Base-by-base conservation (phyloP, 192 early-diverging fungal species). In the Backusella mclennaniae region DNA sequence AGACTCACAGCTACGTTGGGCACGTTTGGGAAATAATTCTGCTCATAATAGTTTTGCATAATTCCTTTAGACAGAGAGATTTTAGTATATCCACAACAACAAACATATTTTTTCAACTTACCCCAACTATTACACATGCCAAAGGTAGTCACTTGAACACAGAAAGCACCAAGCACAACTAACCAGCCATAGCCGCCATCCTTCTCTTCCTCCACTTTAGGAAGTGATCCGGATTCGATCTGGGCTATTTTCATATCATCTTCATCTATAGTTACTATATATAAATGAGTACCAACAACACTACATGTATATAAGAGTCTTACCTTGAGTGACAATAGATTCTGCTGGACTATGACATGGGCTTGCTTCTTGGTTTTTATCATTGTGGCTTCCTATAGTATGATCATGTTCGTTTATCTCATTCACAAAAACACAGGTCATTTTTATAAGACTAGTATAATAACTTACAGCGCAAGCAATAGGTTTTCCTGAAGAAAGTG, bases 101-200 rank as follows among this genome's bases (percentile, higher is more conserved):
- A 49, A 73, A 59, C 49, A 44, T 44, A 1, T 44, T 44, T 42
- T 14, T 44, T 44, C 14, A 14, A 59, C 8, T 21, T 41, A 69
- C 9, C 19, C 74, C 74, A 75, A 36, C 74, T 67, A 31, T 41
- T 46, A 42, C 31, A 15, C 29, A 31, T 44, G 26, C 74, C 74
- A 75, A 67, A 75, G n/a, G 21, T 35, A 1, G 74, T 75, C 2
- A 75, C 19, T 68, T 84, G 83, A 23, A 84, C 79, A 67, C 79
- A 71, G 49, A 84, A 82, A 26, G 77, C 83, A 23, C 83, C 83
- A 52, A 81, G 71, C n/a, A 84, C 83, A n/a, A 84, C 75, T 7
- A 79, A 17, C 83, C 83, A 84, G 8, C 83, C 83, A 67, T 79
- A 84, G 4, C 83, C 83, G 14, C 83, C 83, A 67, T 82, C 80